Percentiles rank a stretch among this genome's conserved stretches.
phyloP scores from a whole-genome alignment of 441 rosid genomes.

The Populus hybrid region DNA sequence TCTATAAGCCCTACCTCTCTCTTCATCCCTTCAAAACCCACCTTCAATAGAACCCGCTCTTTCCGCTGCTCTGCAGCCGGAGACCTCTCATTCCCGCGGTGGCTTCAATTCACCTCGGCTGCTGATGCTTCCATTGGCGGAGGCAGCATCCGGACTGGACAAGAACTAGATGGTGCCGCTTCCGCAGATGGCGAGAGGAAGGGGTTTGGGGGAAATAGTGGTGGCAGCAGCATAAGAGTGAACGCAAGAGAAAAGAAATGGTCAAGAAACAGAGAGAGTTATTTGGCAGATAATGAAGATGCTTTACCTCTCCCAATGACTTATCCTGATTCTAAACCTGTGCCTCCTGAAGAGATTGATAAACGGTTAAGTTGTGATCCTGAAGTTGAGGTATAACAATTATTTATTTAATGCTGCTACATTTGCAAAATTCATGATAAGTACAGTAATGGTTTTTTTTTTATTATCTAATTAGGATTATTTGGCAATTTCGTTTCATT shows the following conservation, averaged over 20 bases:
- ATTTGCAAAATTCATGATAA: background rate
- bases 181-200: conserved; percentile 11
- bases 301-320: conserved; percentile 96
- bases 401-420: background rate
- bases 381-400: conserved; percentile 19
- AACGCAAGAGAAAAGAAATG: conserved; percentile 69
- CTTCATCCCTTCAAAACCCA: conserved; percentile 38
- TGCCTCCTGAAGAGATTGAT: conserved; percentile 67
- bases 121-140: conserved; percentile 32
- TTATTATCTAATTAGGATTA: background rate
- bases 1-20: conserved; percentile 43
- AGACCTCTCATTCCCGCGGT: conserved; percentile 39
- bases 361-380: conserved; percentile 75
- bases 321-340: conserved; percentile 78
- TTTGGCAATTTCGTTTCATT: background rate
- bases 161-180: conserved; percentile 33
- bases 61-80: conserved; percentile 58
- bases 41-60: conserved; percentile 25
- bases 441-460: background rate
- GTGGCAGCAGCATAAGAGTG: conserved; percentile 37
- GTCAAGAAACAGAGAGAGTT: conserved; percentile 76
- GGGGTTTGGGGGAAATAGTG: conserved; percentile 30
- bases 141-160: conserved; percentile 42
- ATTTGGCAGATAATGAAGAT: conserved; percentile 61
- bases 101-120: conserved; percentile 37